Evolutionary conservation across 192 early-diverging fungal genomes (phyloP), one percentile per base, ranked within the genome.

Genomic region (Coemansia sp.): DNA sequence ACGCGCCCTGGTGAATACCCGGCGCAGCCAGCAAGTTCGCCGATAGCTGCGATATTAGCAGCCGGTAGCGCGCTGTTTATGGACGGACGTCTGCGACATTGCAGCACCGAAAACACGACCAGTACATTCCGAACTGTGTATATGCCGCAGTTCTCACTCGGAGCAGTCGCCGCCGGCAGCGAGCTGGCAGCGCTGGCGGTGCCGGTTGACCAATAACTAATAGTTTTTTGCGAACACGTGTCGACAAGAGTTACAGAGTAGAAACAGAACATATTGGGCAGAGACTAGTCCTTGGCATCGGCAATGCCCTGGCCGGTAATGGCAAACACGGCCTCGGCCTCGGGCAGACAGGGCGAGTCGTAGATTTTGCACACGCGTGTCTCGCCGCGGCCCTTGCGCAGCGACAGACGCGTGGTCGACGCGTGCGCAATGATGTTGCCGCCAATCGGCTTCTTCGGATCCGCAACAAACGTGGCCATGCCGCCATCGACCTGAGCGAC

Each of bases 351-450:
- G 3, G 95, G 95, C 4, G 92, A 95, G 64, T 98, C 95, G 70
- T 97, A 98, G 27, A 98, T 83, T 69, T 98, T 98, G 81, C 93
- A 95, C 26, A 94, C 85, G 22, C 94, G 85, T 30, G 82, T 94
- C 55, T 96, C 94, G 14, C 85, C 92, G 7, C 89, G 77, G 14
- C 90, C 95, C 66, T 98, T 98, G 53, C 90, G 84, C 36, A 98
- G 76, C 57, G 83, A 98, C 31, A 98, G 68, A 46, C 95, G 81
- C 12, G 95, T 98, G 8, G 93, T 95, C 31, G 94, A 95, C n/a
- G 95, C 81, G 50, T 98, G 96, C 0, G 96, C 94, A 66, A 97
- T 95, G 31, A 98, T 95, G 72, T 98, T 94, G 53, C 95, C 95
- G 42, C 95, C 95, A 53, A 95, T 94, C 2, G 95, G 95, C 53